A percentile compares a stretch with the other conserved stretches of the same genome.
These are phyloP conservation scores for Alnus rubra DNA, from an alignment of 306 rosid genomes.

Conservation along the genomic window DNA sequence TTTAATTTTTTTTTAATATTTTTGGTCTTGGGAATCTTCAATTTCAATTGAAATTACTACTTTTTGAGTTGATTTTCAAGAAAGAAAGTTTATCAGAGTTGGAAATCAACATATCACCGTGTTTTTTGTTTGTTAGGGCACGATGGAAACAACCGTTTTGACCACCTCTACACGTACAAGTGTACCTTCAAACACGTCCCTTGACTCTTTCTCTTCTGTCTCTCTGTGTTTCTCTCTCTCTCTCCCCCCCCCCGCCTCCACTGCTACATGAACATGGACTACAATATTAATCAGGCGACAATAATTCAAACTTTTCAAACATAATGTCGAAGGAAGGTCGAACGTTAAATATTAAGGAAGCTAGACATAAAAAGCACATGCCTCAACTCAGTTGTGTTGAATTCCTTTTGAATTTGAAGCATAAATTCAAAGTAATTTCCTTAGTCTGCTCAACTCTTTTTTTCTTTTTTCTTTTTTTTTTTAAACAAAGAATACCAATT, in stretches of 20 bases:
- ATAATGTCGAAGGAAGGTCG: neutral
- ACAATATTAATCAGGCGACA: conserved; percentile 21
- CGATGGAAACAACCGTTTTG: conserved; percentile 17
- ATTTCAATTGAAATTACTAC: conserved; percentile 21
- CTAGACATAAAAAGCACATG: neutral
- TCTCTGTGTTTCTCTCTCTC: neutral
- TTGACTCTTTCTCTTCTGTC: conserved; percentile 20
- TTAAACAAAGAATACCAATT: neutral
- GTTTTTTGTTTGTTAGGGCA: conserved; percentile 3
- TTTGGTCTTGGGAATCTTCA: neutral
- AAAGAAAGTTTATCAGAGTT: conserved; percentile 9
- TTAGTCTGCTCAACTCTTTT: neutral
- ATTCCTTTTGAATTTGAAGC: neutral
- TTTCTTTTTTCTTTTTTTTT: neutral
- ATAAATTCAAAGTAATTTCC: neutral
- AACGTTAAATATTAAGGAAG: neutral
- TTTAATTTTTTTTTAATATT: too few species aligned
- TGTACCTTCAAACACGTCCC: conserved; percentile 42
- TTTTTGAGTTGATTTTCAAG: conserved; percentile 33
- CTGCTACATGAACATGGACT: conserved; percentile 4
- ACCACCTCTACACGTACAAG: conserved; percentile 19
- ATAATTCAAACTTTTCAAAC: conserved; percentile 16
- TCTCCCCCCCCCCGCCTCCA: neutral
- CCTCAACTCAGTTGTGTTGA: too few species aligned
- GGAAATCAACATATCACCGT: conserved; percentile 29